Evolutionary conservation across 202 grass and related monocot genomes (phyloP).

Genomic region (Cymbopogon flexuosus): DNA sequence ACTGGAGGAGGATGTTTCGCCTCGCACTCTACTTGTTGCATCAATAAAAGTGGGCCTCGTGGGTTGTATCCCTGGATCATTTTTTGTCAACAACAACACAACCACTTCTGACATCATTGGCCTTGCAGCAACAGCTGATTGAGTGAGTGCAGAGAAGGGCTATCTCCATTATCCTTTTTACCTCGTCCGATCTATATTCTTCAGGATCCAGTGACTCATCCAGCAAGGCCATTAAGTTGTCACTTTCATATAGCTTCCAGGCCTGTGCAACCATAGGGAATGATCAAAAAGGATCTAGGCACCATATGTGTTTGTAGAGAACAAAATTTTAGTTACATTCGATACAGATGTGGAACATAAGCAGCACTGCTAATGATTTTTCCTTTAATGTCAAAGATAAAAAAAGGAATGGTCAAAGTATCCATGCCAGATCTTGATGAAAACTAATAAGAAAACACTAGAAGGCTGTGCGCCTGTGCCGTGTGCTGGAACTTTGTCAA

Average conservation of each 20-base stretch:
- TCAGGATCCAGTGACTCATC: constrained; percentile 49
- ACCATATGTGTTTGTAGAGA: background rate
- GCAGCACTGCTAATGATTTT: background rate
- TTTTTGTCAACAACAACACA: constrained; percentile 53
- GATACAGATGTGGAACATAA: background rate
- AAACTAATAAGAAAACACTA: constrained; percentile 18
- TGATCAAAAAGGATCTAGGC: constrained; percentile 13
- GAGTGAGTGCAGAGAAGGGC: constrained; percentile 88
- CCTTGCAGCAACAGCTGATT: constrained; percentile 58
- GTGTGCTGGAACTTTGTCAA: background rate
- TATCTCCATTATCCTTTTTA: constrained; percentile 57
- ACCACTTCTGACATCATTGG: constrained; percentile 72
- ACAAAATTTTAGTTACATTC: constrained; percentile 7
- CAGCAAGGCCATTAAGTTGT: constrained; percentile 47
- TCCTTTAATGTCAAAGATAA: background rate
- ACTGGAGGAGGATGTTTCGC: constrained; percentile 53
- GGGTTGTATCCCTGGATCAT: constrained; percentile 34
- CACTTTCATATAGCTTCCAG: constrained; percentile 68
- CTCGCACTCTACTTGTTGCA: constrained; percentile 49
- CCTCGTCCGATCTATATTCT: constrained; percentile 50
- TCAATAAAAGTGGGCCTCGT: constrained; percentile 74
- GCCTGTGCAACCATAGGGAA: constrained; percentile 40
- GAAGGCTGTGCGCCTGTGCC: background rate
- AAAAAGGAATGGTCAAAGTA: constrained; percentile 14
- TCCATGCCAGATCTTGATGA: background rate